A percentile compares a stretch with the other conserved stretches of the same genome.
These are phyloP conservation scores for Hortaea sp. DNA, from an alignment of 2,329 filamentous ascomycete genomes.

Conservation along the genomic window DNA sequence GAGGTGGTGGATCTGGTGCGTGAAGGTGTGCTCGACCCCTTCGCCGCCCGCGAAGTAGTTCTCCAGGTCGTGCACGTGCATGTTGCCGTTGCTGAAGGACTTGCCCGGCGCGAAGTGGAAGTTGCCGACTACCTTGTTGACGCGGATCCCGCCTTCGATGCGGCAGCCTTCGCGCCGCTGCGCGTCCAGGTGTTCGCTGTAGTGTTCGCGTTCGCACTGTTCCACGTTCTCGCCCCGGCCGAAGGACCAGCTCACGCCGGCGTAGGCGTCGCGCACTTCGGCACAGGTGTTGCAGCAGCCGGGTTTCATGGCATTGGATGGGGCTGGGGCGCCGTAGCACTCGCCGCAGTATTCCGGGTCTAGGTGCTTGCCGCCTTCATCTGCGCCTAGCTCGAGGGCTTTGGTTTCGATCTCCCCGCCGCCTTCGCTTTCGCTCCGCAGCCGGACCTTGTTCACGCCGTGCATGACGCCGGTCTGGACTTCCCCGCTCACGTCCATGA, in stretches of 20 bases:
- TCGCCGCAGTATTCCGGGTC: conserved; percentile 86
- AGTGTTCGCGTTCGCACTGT: conserved; percentile 92
- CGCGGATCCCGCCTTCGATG: conserved; percentile 80
- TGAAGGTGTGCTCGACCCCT: conserved; percentile 70
- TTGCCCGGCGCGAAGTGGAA: conserved; percentile 96
- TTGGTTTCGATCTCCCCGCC: conserved; percentile 64
- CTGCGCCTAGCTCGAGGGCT: conserved; percentile 58
- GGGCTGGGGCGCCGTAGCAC: conserved; percentile 78
- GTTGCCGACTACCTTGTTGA: conserved; percentile 98
- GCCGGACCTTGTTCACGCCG: conserved; percentile 81
- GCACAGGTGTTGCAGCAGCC: conserved; percentile 97
- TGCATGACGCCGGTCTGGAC: conserved; percentile 91
- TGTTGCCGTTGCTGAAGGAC: conserved; percentile 90
- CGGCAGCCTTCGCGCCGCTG: conserved; percentile 90
- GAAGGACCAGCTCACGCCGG: conserved; percentile 82
- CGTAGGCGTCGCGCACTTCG: conserved; percentile 92
- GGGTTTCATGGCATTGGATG: conserved; percentile 60
- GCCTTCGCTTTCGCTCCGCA: conserved; percentile 62
- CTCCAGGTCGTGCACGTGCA: conserved; percentile 95
- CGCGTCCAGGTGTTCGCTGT: conserved; percentile 74
- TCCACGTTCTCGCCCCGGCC: conserved; percentile 85
- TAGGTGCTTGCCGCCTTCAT: conserved; percentile 59
- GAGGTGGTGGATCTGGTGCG: conserved; percentile 76
- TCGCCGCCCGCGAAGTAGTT: conserved; percentile 77
- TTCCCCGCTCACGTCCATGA: conserved; percentile 98